Evolutionary conservation across 345 rosid genomes (phyloP).

Genomic region (Acer saccharum): DNA sequence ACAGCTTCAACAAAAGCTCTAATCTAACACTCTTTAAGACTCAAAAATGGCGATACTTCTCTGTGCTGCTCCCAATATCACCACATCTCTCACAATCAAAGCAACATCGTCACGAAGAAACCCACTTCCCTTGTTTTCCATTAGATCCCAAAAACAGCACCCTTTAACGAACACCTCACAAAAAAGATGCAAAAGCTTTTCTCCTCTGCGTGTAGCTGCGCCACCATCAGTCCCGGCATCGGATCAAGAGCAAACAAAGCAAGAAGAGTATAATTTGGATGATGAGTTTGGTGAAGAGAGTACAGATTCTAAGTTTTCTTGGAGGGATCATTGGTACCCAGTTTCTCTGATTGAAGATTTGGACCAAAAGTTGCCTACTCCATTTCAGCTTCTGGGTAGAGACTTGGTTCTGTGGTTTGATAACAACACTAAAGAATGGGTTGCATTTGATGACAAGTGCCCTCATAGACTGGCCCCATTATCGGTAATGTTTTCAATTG

Average conservation of each 20-base stretch:
- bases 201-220: constrained; percentile 59
- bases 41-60: constrained; percentile 27
- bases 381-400: constrained; percentile 92
- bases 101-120: constrained; percentile 12
- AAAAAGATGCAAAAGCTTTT: constrained; percentile 7
- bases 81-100: constrained; percentile 3
- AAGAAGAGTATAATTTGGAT: constrained; percentile 33
- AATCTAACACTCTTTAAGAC: neutral
- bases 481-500: constrained; percentile 55
- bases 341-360: constrained; percentile 87
- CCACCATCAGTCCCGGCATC: constrained; percentile 51
- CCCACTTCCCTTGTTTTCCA: constrained; percentile 12
- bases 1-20: neutral
- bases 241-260: constrained; percentile 29
- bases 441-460: constrained; percentile 90
- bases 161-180: constrained; percentile 14
- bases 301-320: constrained; percentile 60
- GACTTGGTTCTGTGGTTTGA: constrained; percentile 97
- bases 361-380: constrained; percentile 74
- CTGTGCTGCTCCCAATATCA: constrained; percentile 20
- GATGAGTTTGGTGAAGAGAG: constrained; percentile 59
- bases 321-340: constrained; percentile 99
- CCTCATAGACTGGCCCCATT: constrained; percentile 96
- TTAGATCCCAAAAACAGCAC: constrained; percentile 23
- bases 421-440: constrained; percentile 60